Conservation (phyloP, 2,329 filamentous ascomycete genomes). For the Talaromyces sp. region DNA sequence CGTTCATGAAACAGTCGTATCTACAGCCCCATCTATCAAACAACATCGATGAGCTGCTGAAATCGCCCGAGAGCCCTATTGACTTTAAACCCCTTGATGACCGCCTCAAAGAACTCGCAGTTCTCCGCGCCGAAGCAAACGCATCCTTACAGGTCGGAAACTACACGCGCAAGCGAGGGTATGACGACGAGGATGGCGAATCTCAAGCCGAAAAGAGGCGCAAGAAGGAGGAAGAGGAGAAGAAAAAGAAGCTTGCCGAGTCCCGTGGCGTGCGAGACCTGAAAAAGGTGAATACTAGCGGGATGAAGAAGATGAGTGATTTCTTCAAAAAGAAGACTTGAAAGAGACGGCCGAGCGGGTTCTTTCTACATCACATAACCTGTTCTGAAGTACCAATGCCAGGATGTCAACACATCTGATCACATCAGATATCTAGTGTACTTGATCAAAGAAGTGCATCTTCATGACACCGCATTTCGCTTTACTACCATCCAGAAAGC, state of each 20-base stretch:
- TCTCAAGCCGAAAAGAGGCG: slow-evolving; percentile 72
- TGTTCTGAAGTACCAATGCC: background rate
- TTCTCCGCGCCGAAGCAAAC: slow-evolving; percentile 66
- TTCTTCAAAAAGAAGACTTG: slow-evolving; percentile 63
- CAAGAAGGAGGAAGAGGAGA: slow-evolving; percentile 84
- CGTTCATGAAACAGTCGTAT: slow-evolving; percentile 49
- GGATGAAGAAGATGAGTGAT: slow-evolving; percentile 95
- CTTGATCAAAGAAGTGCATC: background rate
- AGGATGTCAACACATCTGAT: background rate
- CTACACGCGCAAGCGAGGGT: slow-evolving; percentile 39
- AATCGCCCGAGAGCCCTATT: slow-evolving; percentile 38
- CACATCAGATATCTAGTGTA: background rate
- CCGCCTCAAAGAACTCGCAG: slow-evolving; percentile 63
- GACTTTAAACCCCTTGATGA: slow-evolving; percentile 69
- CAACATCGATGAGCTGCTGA: slow-evolving; percentile 35
- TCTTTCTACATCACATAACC: background rate
- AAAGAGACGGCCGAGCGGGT: background rate
- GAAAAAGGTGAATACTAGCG: slow-evolving; percentile 82
- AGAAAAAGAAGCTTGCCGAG: slow-evolving; percentile 69
- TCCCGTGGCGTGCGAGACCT: slow-evolving; percentile 74
- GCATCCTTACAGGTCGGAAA: slow-evolving; percentile 57
- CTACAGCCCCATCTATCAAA: slow-evolving; percentile 35
- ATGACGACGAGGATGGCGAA: slow-evolving; percentile 39
- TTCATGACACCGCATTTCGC: background rate
- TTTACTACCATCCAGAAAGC: background rate